Evolutionary conservation across 257 asterid species (phyloP).

Genomic region (Fraxinus pennsylvanica): DNA sequence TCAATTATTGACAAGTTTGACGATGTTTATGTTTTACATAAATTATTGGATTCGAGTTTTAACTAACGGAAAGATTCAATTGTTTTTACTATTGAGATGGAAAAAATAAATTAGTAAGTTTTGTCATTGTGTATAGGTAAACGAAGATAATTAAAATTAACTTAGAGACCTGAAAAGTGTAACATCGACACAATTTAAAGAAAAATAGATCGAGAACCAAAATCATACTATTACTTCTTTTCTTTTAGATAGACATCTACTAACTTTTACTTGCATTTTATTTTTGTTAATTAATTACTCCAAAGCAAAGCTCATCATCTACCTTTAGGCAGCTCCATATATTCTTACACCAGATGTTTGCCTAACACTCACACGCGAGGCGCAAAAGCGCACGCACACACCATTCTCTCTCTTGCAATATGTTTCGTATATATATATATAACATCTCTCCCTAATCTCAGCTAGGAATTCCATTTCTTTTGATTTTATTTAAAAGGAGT

Average conservation of each 20-base stretch:
- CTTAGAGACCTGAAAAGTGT: background rate
- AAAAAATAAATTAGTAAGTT: no score
- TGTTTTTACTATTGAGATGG: background rate
- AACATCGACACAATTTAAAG: no score
- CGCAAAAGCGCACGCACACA: conserved; percentile 25
- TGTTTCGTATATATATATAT: conserved; percentile 32
- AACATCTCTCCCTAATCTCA: conserved; percentile 37
- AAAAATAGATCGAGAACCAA: background rate
- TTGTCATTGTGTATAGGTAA: no score
- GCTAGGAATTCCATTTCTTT: conserved; percentile 56
- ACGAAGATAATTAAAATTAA: no score
- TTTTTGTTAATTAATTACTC: background rate
- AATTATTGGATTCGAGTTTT: background rate
- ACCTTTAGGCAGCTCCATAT: conserved; percentile 37
- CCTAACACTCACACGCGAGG: conserved; percentile 25
- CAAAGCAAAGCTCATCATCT: conserved; percentile 41
- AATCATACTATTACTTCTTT: background rate
- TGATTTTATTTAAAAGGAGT: conserved; percentile 39
- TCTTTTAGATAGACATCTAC: background rate
- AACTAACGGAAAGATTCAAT: background rate
- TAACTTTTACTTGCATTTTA: background rate
- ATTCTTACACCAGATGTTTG: conserved; percentile 59
- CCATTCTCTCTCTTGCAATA: conserved; percentile 22
- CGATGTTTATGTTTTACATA: no score
- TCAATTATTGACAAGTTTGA: background rate